Evolutionary conservation across 2,329 filamentous ascomycete genomes (phyloP), one percentile per base, ranked within the genome.

Genomic region (Dothistroma pini): DNA sequence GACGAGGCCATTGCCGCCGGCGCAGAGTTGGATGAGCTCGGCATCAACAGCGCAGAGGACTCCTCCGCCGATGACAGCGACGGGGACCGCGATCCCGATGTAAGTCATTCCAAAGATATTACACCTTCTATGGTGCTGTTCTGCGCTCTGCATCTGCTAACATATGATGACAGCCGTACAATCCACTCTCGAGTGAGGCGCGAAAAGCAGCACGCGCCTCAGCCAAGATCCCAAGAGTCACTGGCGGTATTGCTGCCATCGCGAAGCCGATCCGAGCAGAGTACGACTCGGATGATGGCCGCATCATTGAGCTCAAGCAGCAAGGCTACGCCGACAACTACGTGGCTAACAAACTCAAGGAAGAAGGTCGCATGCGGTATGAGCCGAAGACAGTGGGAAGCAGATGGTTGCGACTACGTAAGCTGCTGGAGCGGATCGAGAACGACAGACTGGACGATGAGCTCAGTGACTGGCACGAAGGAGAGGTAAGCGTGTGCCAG

Each of bases 381-480:
- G 75, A 77, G 31, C 67, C 71, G 25, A 81, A 81, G 72, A 79
- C 79, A 2, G 78, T 83, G 56, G 75, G 76, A 21, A 79, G 78
- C 35, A 79, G 81, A 44, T 81, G 78, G 69, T 67, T 71, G 48
- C 78, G 80, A 22, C 74, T 83, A 54, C 76, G 77, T 57, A 72
- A 75, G 41, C 75, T 74, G 1, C 71, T 80, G 50, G 75, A 76
- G 35, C 70, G 75, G 41, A 73, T 74, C 22, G 73, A 79, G n/a
- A 79, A 83, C 60, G 74, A 76, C 50, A 70, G 76, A 25, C 72
- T 84, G 0, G 74, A 79, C 51, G 76, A 79, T 54, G 77, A 80
- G 44, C 70, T 79, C 62, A 79, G 75, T 54, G 79, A 80, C 66
- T 84, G 81, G 81, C 75, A 79, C 55, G 71, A 75, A 12, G 76